Base-by-base conservation (phyloP, 257 asterid species). In the Fraxinus quadrangulata region DNA sequence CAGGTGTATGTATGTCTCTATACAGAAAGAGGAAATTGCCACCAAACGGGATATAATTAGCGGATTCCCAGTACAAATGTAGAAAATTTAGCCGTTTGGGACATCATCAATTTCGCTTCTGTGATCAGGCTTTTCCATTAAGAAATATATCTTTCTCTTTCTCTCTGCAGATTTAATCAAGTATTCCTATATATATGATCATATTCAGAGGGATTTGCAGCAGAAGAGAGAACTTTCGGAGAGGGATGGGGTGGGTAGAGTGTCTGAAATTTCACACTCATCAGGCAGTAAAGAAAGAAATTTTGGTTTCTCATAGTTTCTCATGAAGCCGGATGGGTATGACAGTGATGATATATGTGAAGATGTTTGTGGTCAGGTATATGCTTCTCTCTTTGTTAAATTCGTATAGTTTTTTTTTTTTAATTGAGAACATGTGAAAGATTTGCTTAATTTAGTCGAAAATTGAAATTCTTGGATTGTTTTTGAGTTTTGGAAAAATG, bases 271-370 rank as follows among this genome's bases (percentile, higher is more conserved):
- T 34, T 16, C 36, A 59, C 36, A 70, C 65, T 51, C 39, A 42
- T 37, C 45, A 21, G 33, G 49, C 63, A 75, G 16, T 49, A 12
- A 49, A 31, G 6, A 65, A 78, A 26, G 11, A 69, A 28, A 75
- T 42, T 61, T 70, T 66, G 72, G 47, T 80, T 66, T 72, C 77
- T 79, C 78, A 84, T 66, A 69, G 47, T 80, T 66, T 72, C 77
- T 79, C 78, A 84, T 86, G 87, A 79, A 76, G 67, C 17, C 84
- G 40, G 77, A 76, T 77, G 83, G 81, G 73, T 67, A 14, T 59
- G 34, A 37, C 36, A 40, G 61, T 42, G 75, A 71, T 71, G 75
- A 71, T 71, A 37, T 40, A 37, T 71, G 37, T 45, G 63, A 71
- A 39, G 34, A 71, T 19, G 61, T 42, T 71, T 71, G 63, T 45